Percentiles rank a stretch among this genome's conserved stretches.
Evolutionary conservation across 768 basidiomycete genomes (phyloP).

Genomic region (Leucocoprinus leucothites): DNA sequence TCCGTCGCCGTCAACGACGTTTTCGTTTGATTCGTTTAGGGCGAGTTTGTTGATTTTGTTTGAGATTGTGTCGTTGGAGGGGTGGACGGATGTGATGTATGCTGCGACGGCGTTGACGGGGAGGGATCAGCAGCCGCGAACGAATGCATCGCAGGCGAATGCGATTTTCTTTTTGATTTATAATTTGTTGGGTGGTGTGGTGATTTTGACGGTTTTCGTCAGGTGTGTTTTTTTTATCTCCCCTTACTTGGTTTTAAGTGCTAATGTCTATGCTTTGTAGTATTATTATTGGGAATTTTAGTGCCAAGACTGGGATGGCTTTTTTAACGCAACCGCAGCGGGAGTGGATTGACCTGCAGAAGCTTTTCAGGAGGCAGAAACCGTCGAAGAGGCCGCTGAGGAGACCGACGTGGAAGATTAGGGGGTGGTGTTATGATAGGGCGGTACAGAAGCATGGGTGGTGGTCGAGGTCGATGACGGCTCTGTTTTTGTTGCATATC

Average conservation of each 20-base stretch:
- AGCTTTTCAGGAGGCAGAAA: slow-evolving; percentile 80
- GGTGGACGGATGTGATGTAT: slow-evolving; percentile 93
- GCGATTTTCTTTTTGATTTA: slow-evolving; percentile 91
- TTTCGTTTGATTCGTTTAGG: slow-evolving; percentile 87
- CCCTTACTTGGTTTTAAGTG: slow-evolving; percentile 12
- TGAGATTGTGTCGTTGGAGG: slow-evolving; percentile 94
- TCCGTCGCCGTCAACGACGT: slow-evolving; percentile 77
- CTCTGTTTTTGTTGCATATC: slow-evolving; percentile 79
- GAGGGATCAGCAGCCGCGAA: slow-evolving; percentile 61
- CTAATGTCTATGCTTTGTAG: slow-evolving; percentile 36
- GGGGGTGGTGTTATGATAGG: slow-evolving; percentile 89
- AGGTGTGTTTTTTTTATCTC: slow-evolving; percentile 48
- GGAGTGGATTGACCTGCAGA: slow-evolving; percentile 93
- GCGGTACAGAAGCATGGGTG: slow-evolving; percentile 91
- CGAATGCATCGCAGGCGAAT: slow-evolving; percentile 74
- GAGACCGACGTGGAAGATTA: slow-evolving; percentile 50
- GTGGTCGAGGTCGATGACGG: slow-evolving; percentile 83
- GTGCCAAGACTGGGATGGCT: slow-evolving; percentile 80
- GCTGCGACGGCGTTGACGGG: slow-evolving; percentile 79
- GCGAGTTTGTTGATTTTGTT: slow-evolving; percentile 87
- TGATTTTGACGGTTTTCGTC: slow-evolving; percentile 88
- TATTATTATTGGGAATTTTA: slow-evolving; percentile 95
- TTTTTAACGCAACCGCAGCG: slow-evolving; percentile 83
- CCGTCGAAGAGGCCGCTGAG: slow-evolving; percentile 79
- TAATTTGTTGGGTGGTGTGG: slow-evolving; percentile 86